These are phyloP conservation scores for Candida saitoana DNA, from an alignment of 805 yeast genomes.

Conservation along the genomic window DNA sequence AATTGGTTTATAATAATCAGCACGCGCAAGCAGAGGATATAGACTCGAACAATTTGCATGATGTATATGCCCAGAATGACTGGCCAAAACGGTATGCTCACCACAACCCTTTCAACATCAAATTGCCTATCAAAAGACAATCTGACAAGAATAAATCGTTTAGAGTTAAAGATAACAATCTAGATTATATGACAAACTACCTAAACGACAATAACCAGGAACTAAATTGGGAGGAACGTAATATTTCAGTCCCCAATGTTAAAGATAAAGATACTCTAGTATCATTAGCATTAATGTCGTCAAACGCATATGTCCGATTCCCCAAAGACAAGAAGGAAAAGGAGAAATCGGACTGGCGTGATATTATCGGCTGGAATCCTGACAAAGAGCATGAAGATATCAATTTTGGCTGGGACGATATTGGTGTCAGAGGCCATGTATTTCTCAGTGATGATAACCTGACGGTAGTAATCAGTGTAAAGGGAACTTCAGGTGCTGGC, in stretches of 20 bases:
- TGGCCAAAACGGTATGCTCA: slow-evolving; percentile 31
- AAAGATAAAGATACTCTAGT: slow-evolving; percentile 70
- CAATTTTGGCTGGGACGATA: slow-evolving; percentile 81
- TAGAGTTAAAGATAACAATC: slow-evolving; percentile 39
- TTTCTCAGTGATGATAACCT: slow-evolving; percentile 58
- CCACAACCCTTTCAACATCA: slow-evolving; percentile 39
- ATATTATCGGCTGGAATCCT: slow-evolving; percentile 54
- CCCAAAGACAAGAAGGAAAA: slow-evolving; percentile 54
- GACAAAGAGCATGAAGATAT: slow-evolving; percentile 51
- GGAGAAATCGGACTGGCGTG: slow-evolving; percentile 76
- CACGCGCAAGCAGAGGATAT: not conserved
- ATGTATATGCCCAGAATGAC: slow-evolving; percentile 22
- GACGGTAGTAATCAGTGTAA: slow-evolving; percentile 72
- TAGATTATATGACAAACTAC: slow-evolving; percentile 64
- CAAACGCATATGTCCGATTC: slow-evolving; percentile 81
- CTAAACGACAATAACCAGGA: slow-evolving; percentile 50
- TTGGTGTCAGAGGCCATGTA: slow-evolving; percentile 87
- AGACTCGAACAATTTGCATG: slow-evolving; percentile 14
- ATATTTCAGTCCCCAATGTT: slow-evolving; percentile 65
- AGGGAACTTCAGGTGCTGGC: slow-evolving; percentile 87
- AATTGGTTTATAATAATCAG: slow-evolving; percentile 1
- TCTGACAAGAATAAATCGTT: slow-evolving; percentile 15
- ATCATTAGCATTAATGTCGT: slow-evolving; percentile 76
- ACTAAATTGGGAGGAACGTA: slow-evolving; percentile 53
- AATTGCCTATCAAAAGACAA: slow-evolving; percentile 25